Evolutionary conservation across 108 stramenopile genomes (phyloP), one percentile per base, ranked within the genome.

Genomic region (Bacterosira constricta): DNA sequence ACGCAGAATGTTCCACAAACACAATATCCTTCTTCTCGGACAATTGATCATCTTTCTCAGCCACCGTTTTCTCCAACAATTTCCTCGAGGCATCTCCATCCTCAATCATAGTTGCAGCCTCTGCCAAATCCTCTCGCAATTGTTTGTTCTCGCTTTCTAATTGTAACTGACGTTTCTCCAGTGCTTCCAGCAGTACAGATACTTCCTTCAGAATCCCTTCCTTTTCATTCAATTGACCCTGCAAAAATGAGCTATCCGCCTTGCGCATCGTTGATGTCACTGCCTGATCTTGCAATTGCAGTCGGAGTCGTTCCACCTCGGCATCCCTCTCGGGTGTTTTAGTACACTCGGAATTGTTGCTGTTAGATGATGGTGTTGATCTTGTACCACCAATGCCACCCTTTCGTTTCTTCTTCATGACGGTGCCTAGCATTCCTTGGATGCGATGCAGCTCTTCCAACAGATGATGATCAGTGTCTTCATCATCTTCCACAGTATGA

Each of bases 171-270:
- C 89, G 77, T 53, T 81, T 67, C 55, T 93, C 92, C 23, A 93
- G 67, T 39, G 79, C 81, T 31, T 90, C 92, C 49, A 93, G 56
- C 29, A 93, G 60, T 29, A 85, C 81, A 31, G 84, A 85, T 5
- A 93, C 88, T 73, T 93, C 91, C 34, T 75, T 67, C 60, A 93
- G 47, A 20, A 93, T 73, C 63, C 54, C 55, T 46, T 93, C 87
- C 60, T 93, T 93, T 71, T 90, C 88, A 25, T 75, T 55, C 23
- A 93, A 69, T 61, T 93, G 91, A 31, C 36, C 20, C 50, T 90
- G 85, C 21, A 93, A 67, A 70, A 90, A 93, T 1, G 83, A 73
- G 30, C 85, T 83, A 69, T 93, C 91, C 11, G 91, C 91, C 59
- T 85, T 88, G 30, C 87, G 66, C 37, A 93, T 52, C 37, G 67